phyloP scores from a whole-genome alignment of 768 basidiomycete species.

The Cystobasidium onofrii region DNA sequence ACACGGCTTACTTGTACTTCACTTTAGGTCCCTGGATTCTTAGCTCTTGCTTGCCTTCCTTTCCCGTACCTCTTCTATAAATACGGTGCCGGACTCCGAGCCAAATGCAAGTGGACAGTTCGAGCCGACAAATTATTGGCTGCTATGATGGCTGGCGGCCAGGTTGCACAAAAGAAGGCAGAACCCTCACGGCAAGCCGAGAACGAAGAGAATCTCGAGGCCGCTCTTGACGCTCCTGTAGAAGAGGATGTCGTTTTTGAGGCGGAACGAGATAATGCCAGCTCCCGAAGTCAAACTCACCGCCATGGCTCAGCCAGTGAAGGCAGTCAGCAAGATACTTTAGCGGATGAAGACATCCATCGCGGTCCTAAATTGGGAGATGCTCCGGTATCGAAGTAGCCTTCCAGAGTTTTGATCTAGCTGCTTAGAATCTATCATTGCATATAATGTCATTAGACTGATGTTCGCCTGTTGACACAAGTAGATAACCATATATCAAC shows the following conservation, averaged over 20 bases:
- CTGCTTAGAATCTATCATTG: too few species aligned
- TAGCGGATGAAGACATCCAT: neutral
- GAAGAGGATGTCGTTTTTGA: neutral
- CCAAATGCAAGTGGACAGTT: constrained; percentile 28
- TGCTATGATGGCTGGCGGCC: constrained; percentile 4
- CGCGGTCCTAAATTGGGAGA: neutral
- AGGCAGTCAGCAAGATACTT: neutral
- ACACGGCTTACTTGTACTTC: neutral
- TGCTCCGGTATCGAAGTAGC: neutral
- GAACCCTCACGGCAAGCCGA: neutral
- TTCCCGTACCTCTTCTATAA: constrained; percentile 39
- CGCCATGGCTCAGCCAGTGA: neutral
- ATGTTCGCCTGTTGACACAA: too few species aligned
- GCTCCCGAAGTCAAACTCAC: neutral
- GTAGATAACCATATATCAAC: too few species aligned
- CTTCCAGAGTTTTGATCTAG: neutral
- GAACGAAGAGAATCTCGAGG: neutral
- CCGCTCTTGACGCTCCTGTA: neutral
- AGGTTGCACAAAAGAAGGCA: neutral
- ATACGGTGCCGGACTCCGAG: constrained; percentile 38
- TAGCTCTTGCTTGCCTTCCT: constrained; percentile 27
- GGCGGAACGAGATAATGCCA: neutral
- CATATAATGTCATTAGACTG: too few species aligned
- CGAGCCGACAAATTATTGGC: constrained; percentile 8
- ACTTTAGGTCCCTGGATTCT: constrained; percentile 12